phyloP scores from a whole-genome alignment of 2,329 filamentous ascomycete species.

The Alternaria incomplexa region DNA sequence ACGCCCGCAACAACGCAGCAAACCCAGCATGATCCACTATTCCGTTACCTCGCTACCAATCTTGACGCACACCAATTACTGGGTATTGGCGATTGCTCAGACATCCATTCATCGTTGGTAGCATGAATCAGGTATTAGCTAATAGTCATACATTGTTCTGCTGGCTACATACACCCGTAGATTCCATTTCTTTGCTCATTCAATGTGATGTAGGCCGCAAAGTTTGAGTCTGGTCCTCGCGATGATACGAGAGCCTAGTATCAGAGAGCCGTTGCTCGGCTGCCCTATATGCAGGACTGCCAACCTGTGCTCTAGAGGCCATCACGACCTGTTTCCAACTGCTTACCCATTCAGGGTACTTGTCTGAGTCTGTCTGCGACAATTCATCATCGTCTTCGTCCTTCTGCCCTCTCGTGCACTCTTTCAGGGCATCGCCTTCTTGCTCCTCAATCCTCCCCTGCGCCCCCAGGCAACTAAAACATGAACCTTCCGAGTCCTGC shows the following conservation, averaged over 20 bases:
- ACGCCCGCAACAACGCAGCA: background rate
- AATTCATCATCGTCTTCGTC: background rate
- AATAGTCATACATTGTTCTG: background rate
- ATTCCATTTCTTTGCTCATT: too few relatives aligned
- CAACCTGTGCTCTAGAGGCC: background rate
- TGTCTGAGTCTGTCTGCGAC: background rate
- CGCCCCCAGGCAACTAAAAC: background rate
- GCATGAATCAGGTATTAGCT: background rate
- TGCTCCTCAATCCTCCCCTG: background rate
- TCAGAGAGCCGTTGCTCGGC: background rate
- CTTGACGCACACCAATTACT: background rate
- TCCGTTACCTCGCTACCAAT: background rate
- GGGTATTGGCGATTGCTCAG: background rate
- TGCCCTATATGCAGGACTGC: background rate
- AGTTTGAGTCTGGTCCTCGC: background rate
- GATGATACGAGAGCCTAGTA: background rate
- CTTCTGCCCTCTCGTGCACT: background rate
- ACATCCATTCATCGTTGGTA: background rate
- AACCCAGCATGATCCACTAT: background rate
- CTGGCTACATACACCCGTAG: background rate
- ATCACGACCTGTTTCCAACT: background rate
- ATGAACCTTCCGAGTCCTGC: background rate
- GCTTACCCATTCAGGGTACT: background rate
- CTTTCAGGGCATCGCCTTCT: background rate
- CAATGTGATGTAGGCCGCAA: background rate